Base-by-base conservation (phyloP, 1,139 yeast species). In the Suhomyces choctaworum region DNA sequence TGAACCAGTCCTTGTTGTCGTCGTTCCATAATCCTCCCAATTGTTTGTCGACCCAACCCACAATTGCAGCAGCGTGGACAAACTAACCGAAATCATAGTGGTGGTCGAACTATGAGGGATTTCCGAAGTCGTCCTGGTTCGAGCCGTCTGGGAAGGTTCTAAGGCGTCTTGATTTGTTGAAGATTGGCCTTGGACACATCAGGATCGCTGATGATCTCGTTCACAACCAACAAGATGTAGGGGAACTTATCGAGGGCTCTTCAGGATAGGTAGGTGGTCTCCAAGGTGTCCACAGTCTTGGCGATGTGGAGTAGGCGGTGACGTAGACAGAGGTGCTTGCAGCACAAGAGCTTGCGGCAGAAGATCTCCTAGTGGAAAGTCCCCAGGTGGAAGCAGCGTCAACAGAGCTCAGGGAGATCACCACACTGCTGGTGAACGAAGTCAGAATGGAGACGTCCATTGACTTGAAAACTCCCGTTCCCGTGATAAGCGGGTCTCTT, bases 11-110 rank as follows among this genome's bases (percentile, higher is more conserved):
- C 53, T 77, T 72, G 59, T 82, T 79, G 16, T 77, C 78, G 29
- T 61, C 50, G 8, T 76, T 80, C 92, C 94, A 85, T 10, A 74
- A 64, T 25, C 87, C 87, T 29, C 82, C 82, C 27, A 61, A 52
- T 43, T 74, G 65, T 16, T 64, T 54, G 56, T 85, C 94, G 26
- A 82, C 72, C 43, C 76, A 66, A 12, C 84, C 92, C 35, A 84
- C 70, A 31, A 82, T 71, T 3, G 94, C 92, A 6, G 90, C 89
- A 7, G 92, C 83, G 50, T 83, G 89, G 35, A 85, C 71, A 50
- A 75, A 76, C 60, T 84, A 84, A 16, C 92, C 90, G 54, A 82
- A 84, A 52, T 85, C 92, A 77, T 82, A 84, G 53, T 84, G 92
- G 52, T 56, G 92, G 56, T 84, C 92, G 48, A 83, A 84, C 60